A percentile compares a stretch with the other conserved stretches of the same genome.
phyloP scores from a whole-genome alignment of 495 filamentous ascomycete species.

The Talaromyces adpressus region DNA sequence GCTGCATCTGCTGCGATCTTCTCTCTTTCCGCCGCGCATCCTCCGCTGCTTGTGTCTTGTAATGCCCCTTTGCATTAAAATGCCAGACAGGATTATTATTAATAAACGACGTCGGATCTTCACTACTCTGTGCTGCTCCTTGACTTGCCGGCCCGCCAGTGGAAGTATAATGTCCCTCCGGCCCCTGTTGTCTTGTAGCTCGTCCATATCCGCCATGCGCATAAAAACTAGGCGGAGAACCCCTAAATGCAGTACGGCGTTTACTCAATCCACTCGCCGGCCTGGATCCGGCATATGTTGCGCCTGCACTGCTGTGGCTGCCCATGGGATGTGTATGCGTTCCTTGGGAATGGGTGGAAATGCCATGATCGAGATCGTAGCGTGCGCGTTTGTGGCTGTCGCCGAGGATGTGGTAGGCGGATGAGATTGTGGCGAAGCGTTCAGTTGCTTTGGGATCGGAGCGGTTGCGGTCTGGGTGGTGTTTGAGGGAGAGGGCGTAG shows the following conservation, averaged over 20 bases:
- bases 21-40: conserved; percentile 37
- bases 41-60: conserved; percentile 57
- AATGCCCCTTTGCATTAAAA: conserved; percentile 63
- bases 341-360: conserved; percentile 21
- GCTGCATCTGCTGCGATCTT: conserved; percentile 1
- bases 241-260: conserved; percentile 65
- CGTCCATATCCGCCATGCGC: conserved; percentile 56
- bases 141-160: not conserved
- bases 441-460: conserved; percentile 60
- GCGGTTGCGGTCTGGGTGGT: conserved; percentile 92
- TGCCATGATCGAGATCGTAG: conserved; percentile 68
- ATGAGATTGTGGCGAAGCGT: conserved; percentile 78
- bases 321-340: conserved; percentile 40
- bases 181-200: conserved; percentile 11
- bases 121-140: conserved; percentile 12
- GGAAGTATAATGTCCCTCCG: conserved; percentile 3
- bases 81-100: conserved; percentile 49
- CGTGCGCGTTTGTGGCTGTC: conserved; percentile 60
- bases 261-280: conserved; percentile 74
- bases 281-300: conserved; percentile 54
- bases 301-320: conserved; percentile 24
- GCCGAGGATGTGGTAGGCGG: conserved; percentile 77
- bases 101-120: conserved; percentile 39
- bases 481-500: conserved; percentile 82
- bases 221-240: conserved; percentile 87